Conservation (phyloP, 306 rosid genomes). For the Senna siamea region DNA sequence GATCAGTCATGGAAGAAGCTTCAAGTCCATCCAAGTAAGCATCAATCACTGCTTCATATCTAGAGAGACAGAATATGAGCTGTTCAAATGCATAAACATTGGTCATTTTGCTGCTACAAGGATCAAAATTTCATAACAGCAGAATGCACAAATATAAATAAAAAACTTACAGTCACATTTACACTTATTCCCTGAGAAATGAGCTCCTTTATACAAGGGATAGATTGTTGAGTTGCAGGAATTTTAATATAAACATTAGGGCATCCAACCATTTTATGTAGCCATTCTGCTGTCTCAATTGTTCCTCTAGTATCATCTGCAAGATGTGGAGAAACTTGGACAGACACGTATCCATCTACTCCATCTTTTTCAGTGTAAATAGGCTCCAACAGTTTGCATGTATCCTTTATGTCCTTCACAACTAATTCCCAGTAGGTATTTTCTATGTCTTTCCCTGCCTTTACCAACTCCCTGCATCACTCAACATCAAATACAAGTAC, state of each 20-base stretch:
- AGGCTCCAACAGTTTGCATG: slow-evolving; percentile 80
- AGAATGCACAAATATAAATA: slow-evolving; percentile 6
- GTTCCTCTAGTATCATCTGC: slow-evolving; percentile 83
- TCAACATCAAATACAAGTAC: slow-evolving; percentile 26
- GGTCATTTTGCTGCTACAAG: slow-evolving; percentile 19
- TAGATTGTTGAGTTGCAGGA: slow-evolving; percentile 83
- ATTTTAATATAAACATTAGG: slow-evolving; percentile 82
- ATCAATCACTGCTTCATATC: slow-evolving; percentile 83
- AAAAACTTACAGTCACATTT: slow-evolving; percentile 83
- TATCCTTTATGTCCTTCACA: slow-evolving; percentile 91
- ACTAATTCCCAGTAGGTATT: slow-evolving; percentile 88
- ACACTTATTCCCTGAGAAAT: slow-evolving; percentile 87
- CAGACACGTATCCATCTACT: slow-evolving; percentile 86
- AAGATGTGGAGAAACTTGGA: slow-evolving; percentile 78
- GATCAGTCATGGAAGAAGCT: slow-evolving; percentile 68
- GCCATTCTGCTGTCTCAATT: slow-evolving; percentile 84
- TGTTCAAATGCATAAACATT: slow-evolving; percentile 43
- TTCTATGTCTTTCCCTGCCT: slow-evolving; percentile 77
- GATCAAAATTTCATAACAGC: slow-evolving; percentile 10
- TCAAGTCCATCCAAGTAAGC: slow-evolving; percentile 97
- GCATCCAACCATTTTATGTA: slow-evolving; percentile 70
- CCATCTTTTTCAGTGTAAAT: slow-evolving; percentile 71
- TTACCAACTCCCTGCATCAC: slow-evolving; percentile 63
- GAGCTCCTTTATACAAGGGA: slow-evolving; percentile 79
- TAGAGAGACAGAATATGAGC: slow-evolving; percentile 81